Base-by-base conservation (phyloP, 2,329 filamentous ascomycete genomes). In the Metarhizium sp. region DNA sequence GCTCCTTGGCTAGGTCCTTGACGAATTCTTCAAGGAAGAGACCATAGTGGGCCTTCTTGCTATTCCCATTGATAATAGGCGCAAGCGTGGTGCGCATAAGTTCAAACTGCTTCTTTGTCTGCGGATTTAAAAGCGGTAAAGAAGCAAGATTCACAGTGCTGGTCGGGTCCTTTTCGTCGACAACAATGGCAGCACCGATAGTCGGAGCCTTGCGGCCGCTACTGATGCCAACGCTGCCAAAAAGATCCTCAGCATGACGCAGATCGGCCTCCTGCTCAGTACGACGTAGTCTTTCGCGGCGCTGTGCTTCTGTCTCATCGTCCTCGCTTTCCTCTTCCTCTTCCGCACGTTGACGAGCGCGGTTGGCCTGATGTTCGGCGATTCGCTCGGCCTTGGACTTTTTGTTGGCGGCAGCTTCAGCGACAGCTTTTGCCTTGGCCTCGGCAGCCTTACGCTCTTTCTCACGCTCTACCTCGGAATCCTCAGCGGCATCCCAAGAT, bases 401-500 rank as follows among this genome's bases (percentile, higher is more conserved):
- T 78, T 96, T 95, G 66, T 86, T 90, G 53, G 90, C 90, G 47
- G 88, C 90, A 7, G 90, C 90, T 66, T 90, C 89, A 48, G 88
- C 92, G 0, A 92, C 90, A 32, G 90, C 91, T 74, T 95, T 95
- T 57, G 88, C 90, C 73, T 95, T 95, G 53, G 84, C 87, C 67
- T 90, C 92, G 6, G 81, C 86, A 52, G 86, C 90, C 76, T 92
- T 94, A 73, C 88, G 88, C 32, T 83, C 89, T 79, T 97, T 99
- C 74, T 96, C 92, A 66, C 91, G 88, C 78, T 99, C 94, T 64
- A 86, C 92, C 66, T 99, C 94, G 59, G 91, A 96, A 75, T 99
- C 94, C 68, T 97, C 94, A 63, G 89, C 92, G 57, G 90, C 92
- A 67, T 97, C 92, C 94, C 94, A 99, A 38, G 90, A 92, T 58